These are phyloP conservation scores for Arachnopeziza araneosa DNA, from an alignment of 2,329 filamentous ascomycete genomes.

Conservation along the genomic window DNA sequence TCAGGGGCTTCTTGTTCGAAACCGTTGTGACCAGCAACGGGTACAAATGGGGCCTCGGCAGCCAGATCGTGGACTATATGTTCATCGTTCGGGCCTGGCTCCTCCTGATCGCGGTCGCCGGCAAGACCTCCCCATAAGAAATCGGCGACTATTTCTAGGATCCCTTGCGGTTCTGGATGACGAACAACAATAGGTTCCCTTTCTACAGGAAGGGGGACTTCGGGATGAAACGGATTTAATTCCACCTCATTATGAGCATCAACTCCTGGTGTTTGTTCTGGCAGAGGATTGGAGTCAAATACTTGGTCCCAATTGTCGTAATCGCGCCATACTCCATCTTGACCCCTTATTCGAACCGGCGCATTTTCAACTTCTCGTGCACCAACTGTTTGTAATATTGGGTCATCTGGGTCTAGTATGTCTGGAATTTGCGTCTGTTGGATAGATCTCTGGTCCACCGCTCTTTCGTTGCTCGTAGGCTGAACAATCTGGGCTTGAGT, in stretches of 20 bases:
- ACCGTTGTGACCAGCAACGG: constrained; percentile 29
- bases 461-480: constrained; percentile 10
- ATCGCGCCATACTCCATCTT: constrained; percentile 17
- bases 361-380: background rate
- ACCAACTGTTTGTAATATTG: background rate
- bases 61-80: constrained; percentile 53
- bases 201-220: constrained; percentile 13
- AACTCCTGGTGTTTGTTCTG: background rate
- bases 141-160: constrained; percentile 44
- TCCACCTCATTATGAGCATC: constrained; percentile 3
- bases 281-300: constrained; percentile 20
- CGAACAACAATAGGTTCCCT: constrained; percentile 10
- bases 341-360: constrained; percentile 12
- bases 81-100: constrained; percentile 48
- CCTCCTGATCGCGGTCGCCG: constrained; percentile 38
- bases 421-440: background rate
- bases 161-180: constrained; percentile 30
- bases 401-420: background rate
- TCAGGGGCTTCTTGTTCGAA: constrained; percentile 30
- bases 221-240: constrained; percentile 14
- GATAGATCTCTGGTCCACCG: constrained; percentile 5
- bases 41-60: constrained; percentile 56
- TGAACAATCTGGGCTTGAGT: constrained; percentile 15
- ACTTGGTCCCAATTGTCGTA: constrained; percentile 17
- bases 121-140: constrained; percentile 57